Conservation (phyloP, 1,284 basidiomycete species). For the Amylostereum chailletii region DNA sequence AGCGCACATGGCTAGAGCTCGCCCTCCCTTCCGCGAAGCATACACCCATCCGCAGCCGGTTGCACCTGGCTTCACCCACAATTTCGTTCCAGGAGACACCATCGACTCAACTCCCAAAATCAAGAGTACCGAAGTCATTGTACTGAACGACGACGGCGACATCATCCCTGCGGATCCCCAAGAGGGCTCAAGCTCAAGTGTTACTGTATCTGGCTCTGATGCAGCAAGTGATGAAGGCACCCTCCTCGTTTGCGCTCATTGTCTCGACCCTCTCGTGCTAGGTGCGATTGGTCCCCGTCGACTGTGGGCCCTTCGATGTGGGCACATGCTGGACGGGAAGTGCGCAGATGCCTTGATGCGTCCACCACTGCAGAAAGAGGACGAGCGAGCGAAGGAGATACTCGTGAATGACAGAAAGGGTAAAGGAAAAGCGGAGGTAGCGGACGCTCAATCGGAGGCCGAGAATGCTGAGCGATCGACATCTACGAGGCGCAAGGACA, state of each 20-base stretch:
- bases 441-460: conserved; percentile 7
- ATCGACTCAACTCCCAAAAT: conserved; percentile 5
- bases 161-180: not conserved
- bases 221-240: conserved; percentile 3
- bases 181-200: conserved; percentile 4
- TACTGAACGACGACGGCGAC: conserved; percentile 21
- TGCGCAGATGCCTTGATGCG: conserved; percentile 50
- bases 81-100: conserved; percentile 37
- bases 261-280: conserved; percentile 45
- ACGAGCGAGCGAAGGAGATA: conserved; percentile 4
- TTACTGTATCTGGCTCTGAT: conserved; percentile 22
- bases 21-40: conserved; percentile 40
- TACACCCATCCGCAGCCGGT: conserved; percentile 56
- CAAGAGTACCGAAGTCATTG: conserved; percentile 14
- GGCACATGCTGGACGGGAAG: conserved; percentile 69
- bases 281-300: conserved; percentile 28
- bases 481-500: too few species aligned
- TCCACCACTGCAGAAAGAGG: conserved; percentile 22
- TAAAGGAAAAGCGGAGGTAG: conserved; percentile 23
- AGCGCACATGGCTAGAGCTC: conserved; percentile 11
- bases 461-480: too few species aligned
- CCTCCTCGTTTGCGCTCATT: conserved; percentile 51
- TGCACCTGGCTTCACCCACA: conserved; percentile 51
- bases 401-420: conserved; percentile 9
- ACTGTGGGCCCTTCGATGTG: conserved; percentile 65